A percentile compares a stretch with the other conserved stretches of the same genome.
These are phyloP conservation scores for Rhodosporidiobolus odoratus DNA, from an alignment of 768 basidiomycete genomes.

Conservation along the genomic window DNA sequence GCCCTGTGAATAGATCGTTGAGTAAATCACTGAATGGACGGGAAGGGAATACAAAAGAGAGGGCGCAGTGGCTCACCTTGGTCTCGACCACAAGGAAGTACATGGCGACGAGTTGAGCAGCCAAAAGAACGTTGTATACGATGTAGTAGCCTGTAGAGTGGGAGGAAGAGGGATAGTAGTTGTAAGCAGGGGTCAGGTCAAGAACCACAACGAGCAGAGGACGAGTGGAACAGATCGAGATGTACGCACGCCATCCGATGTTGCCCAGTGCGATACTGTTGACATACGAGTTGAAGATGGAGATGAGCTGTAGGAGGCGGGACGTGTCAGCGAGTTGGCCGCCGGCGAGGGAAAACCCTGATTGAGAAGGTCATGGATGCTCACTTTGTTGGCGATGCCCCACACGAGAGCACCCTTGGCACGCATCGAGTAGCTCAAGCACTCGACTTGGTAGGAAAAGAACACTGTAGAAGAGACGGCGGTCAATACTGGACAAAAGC, in stretches of 20 bases:
- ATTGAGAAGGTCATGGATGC: background rate
- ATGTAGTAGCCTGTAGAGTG: constrained; percentile 27
- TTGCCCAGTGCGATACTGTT: constrained; percentile 38
- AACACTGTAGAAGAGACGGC: constrained; percentile 6
- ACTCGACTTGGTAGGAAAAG: constrained; percentile 45
- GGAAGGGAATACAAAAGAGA: background rate
- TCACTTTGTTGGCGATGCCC: constrained; percentile 40
- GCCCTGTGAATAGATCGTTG: constrained; percentile 22
- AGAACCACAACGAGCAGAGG: no score
- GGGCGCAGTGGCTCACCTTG: background rate
- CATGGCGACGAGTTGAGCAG: constrained; percentile 1
- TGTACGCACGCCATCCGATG: constrained; percentile 19
- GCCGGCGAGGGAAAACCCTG: background rate
- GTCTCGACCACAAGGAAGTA: constrained; percentile 36
- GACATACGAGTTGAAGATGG: constrained; percentile 37
- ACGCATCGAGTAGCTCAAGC: constrained; percentile 47
- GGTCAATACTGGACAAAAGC: background rate
- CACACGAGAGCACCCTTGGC: constrained; percentile 48
- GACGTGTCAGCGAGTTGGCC: background rate
- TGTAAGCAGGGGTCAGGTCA: no score
- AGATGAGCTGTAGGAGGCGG: constrained; percentile 18
- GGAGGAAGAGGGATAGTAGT: background rate
- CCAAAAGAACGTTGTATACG: constrained; percentile 5
- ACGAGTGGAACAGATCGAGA: background rate
- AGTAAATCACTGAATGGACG: background rate